phyloP scores from a whole-genome alignment of 164 flowering plant species.

The Saururus chinensis region DNA sequence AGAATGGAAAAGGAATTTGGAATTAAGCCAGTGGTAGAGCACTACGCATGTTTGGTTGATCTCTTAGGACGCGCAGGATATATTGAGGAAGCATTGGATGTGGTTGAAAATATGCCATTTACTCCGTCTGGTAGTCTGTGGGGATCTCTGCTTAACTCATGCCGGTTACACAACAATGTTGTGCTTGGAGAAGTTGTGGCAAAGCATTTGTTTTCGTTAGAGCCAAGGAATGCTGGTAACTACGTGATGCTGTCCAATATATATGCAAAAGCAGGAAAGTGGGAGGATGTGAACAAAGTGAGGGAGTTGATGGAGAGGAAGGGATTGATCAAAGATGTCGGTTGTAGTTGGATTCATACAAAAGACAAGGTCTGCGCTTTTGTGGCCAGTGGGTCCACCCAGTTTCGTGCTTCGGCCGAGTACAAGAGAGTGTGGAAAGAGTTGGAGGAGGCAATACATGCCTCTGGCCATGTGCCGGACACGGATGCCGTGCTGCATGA shows the following conservation, averaged over 20 bases:
- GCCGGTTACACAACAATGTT: constrained; percentile 2
- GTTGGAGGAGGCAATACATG: background rate
- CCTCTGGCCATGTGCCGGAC: background rate
- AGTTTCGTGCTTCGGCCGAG: background rate
- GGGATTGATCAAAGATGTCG: constrained; percentile 1
- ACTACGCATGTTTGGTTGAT: constrained; percentile 38
- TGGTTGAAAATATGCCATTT: constrained; percentile 10
- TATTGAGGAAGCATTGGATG: constrained; percentile 24
- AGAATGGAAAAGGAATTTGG: constrained; percentile 25
- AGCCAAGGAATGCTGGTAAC: constrained; percentile 4
- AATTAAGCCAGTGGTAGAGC: constrained; percentile 25
- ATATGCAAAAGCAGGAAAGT: constrained; percentile 9
- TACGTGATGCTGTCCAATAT: constrained; percentile 6
- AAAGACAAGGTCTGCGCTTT: background rate
- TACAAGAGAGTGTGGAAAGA: constrained; percentile 1
- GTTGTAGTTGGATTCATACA: constrained; percentile 5
- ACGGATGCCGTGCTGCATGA: constrained; percentile 1
- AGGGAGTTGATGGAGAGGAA: constrained; percentile 3
- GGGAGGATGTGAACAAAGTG: constrained; percentile 3
- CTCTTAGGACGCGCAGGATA: constrained; percentile 28
- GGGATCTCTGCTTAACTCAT: constrained; percentile 4
- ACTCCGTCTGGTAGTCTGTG: constrained; percentile 1
- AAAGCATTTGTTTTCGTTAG: background rate
- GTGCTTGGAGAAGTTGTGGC: constrained; percentile 5
- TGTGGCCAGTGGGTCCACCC: background rate